These are phyloP conservation scores for Aspergillus funiculosus DNA, from an alignment of 495 filamentous ascomycete genomes.

Conservation along the genomic window DNA sequence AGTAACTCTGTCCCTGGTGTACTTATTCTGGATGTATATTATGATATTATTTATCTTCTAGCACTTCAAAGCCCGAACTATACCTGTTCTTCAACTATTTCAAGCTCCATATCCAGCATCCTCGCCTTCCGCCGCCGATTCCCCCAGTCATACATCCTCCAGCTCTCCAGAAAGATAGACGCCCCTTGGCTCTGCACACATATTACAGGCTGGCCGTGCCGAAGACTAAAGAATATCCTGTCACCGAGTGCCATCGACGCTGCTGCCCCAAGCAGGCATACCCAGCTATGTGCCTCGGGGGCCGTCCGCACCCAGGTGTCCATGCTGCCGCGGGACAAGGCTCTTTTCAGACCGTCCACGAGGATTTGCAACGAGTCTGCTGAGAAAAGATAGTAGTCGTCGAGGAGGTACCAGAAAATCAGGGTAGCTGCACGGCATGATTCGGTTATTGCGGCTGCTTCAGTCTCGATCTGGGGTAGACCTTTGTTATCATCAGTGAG, in stretches of 20 bases:
- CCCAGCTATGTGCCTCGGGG: conserved; percentile 2
- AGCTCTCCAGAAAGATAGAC: background rate
- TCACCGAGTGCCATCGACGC: background rate
- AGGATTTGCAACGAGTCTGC: background rate
- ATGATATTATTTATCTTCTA: too few species aligned
- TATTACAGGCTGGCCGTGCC: conserved; percentile 5
- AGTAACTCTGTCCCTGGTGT: too few species aligned
- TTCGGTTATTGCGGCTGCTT: background rate
- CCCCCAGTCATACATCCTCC: conserved; percentile 3
- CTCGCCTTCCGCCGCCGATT: background rate
- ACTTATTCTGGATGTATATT: too few species aligned
- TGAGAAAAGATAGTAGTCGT: background rate
- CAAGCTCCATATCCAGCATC: too few species aligned
- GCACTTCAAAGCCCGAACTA: too few species aligned
- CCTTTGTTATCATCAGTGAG: too few species aligned
- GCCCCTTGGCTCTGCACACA: conserved; percentile 5
- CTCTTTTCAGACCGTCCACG: background rate
- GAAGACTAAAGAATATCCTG: conserved; percentile 3
- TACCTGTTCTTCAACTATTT: too few species aligned
- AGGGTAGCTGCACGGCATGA: background rate
- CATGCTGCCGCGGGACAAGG: background rate
- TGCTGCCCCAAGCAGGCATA: conserved; percentile 1
- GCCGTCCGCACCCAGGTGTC: conserved; percentile 3
- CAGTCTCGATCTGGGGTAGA: too few species aligned
- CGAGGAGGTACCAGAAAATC: conserved; percentile 7